phyloP scores from a whole-genome alignment of 768 basidiomycete species.

The Agrocybe chaxingu region DNA sequence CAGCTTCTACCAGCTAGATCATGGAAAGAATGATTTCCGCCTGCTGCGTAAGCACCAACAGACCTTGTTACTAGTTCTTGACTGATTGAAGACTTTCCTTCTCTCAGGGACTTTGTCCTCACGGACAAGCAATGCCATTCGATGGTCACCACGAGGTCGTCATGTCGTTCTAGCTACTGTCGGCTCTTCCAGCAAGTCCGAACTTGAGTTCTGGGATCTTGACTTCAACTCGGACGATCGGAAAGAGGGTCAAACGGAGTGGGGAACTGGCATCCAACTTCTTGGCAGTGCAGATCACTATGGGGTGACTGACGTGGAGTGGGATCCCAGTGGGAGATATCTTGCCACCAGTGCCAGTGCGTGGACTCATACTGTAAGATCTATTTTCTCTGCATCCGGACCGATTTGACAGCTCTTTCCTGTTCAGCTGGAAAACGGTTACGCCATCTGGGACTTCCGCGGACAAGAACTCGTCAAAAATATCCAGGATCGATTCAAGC shows the following conservation, averaged over 20 bases:
- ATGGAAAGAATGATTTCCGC: conserved; percentile 90
- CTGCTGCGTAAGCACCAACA: conserved; percentile 61
- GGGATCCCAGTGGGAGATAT: conserved; percentile 96
- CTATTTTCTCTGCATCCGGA: neutral
- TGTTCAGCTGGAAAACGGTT: conserved; percentile 90
- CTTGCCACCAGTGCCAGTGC: conserved; percentile 90
- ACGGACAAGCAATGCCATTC: conserved; percentile 89
- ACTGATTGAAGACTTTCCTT: conserved; percentile 7
- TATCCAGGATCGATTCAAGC: conserved; percentile 93
- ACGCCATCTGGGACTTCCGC: conserved; percentile 95
- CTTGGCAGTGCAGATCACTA: conserved; percentile 91
- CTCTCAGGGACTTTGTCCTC: conserved; percentile 65
- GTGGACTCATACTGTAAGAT: conserved; percentile 85
- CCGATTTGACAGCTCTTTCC: neutral
- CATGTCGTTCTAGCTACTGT: conserved; percentile 96
- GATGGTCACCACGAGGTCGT: conserved; percentile 95
- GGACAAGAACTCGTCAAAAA: conserved; percentile 93
- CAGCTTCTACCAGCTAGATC: conserved; percentile 93
- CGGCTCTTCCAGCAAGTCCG: conserved; percentile 92
- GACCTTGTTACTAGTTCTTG: neutral
- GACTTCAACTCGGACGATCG: conserved; percentile 78
- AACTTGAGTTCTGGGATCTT: conserved; percentile 98
- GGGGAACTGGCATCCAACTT: conserved; percentile 83
- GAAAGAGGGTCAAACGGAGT: conserved; percentile 62
- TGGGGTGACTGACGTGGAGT: conserved; percentile 95